Conservation (phyloP, 306 rosid species). For the Crotalaria pallida region DNA sequence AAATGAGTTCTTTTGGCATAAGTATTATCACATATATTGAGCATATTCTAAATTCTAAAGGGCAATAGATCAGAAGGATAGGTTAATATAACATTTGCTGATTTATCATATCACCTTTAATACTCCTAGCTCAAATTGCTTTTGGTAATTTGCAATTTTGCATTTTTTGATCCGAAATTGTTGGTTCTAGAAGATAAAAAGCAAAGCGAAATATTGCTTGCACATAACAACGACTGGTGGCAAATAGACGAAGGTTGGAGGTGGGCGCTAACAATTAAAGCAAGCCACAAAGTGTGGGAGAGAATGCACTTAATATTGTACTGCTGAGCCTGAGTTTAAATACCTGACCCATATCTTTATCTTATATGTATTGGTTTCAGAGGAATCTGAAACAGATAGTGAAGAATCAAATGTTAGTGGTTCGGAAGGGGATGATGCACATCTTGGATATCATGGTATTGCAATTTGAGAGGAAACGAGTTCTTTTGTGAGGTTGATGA, state of each 20-base stretch:
- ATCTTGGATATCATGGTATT: conserved; percentile 88
- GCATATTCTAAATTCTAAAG: too few species aligned
- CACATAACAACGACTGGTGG: background rate
- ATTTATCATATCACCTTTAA: background rate
- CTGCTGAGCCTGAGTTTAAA: background rate
- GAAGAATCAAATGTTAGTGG: conserved; percentile 82
- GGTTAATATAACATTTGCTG: background rate
- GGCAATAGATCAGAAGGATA: background rate
- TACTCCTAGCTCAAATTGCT: background rate
- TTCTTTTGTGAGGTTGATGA: conserved; percentile 80
- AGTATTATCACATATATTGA: too few species aligned
- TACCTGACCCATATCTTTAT: conserved; percentile 12
- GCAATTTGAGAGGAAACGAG: conserved; percentile 82
- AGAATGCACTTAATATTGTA: background rate
- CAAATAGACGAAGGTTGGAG: background rate
- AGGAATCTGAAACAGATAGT: conserved; percentile 74
- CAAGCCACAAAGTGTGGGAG: background rate
- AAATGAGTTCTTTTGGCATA: too few species aligned
- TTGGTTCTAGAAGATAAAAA: background rate
- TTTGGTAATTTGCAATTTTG: background rate
- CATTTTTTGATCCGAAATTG: too few species aligned
- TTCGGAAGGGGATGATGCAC: conserved; percentile 72
- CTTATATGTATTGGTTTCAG: conserved; percentile 35
- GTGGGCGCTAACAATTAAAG: background rate
- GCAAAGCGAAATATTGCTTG: background rate